A percentile compares a stretch with the other conserved stretches of the same genome.
phyloP scores from a whole-genome alignment of 1,284 basidiomycete genomes.

The Hymenochaete sp. region DNA sequence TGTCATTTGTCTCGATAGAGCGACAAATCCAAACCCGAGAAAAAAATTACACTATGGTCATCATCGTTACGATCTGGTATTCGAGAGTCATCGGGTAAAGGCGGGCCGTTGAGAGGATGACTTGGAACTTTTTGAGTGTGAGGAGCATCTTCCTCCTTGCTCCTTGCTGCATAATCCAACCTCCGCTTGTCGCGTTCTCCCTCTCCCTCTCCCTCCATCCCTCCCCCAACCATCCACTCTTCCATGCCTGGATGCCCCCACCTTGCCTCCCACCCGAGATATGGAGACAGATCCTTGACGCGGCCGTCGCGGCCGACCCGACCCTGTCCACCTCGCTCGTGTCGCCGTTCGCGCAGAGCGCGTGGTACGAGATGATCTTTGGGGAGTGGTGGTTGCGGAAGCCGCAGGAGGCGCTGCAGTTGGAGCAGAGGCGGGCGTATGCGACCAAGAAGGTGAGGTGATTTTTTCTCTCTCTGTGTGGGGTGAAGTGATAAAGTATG shows the following conservation, averaged over 20 bases:
- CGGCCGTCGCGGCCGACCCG: constrained; percentile 56
- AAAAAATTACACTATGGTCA: too few relatives aligned
- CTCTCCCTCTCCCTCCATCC: neutral
- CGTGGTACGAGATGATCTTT: constrained; percentile 46
- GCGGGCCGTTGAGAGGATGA: too few relatives aligned
- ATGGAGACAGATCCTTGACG: constrained; percentile 57
- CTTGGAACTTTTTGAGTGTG: too few relatives aligned
- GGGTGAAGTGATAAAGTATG: too few relatives aligned
- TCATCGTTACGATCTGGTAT: too few relatives aligned
- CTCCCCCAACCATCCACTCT: neutral
- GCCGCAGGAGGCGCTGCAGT: constrained; percentile 46
- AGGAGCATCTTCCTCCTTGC: too few relatives aligned
- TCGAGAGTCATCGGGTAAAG: too few relatives aligned
- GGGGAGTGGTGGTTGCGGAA: constrained; percentile 48
- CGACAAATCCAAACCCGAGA: too few relatives aligned
- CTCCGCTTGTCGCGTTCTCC: too few relatives aligned
- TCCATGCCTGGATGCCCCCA: constrained; percentile 7
- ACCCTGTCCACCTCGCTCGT: constrained; percentile 45
- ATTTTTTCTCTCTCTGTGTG: neutral
- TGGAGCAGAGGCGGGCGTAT: constrained; percentile 49
- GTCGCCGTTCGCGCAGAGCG: constrained; percentile 44
- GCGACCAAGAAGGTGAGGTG: constrained; percentile 51
- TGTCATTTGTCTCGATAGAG: too few relatives aligned
- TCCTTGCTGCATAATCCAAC: too few relatives aligned
- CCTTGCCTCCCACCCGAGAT: constrained; percentile 52